Evolutionary conservation across 345 rosid species (phyloP), one percentile per base, ranked within the genome.

Genomic region (Sapria himalayana): DNA sequence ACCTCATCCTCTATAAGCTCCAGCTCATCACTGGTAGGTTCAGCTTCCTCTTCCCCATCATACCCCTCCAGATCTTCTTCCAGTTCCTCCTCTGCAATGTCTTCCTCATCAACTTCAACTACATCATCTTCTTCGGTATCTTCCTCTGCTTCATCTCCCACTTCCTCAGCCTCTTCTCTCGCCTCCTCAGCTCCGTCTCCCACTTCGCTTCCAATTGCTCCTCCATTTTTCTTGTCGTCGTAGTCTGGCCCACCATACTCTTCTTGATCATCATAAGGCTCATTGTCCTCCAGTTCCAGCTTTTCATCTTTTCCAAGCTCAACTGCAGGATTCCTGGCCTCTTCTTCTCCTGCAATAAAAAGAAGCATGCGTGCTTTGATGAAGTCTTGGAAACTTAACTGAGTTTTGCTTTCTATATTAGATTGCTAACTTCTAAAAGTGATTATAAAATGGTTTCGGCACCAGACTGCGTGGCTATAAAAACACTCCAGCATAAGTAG

Each of bases 241-340:
- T n/a, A n/a, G n/a, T n/a, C n/a, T 25, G 36, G 49, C 32, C 51
- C 51, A 6, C 51, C 55, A 43, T 47, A 42, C 33, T 59, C 64
- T 48, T 59, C 64, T 16, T 40, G 46, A 41, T 81, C 93, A 54
- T 61, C 76, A 42, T 71, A 79, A 37, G 74, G 59, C 25, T 81
- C 93, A 41, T 81, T 72, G 65, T 70, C 93, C 63, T 81, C 89
- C 57, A 81, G 65, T 45, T 81, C 89, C 54, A 77, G 67, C 15
- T 73, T 58, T 57, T 77, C 93, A 65, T 81, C 78, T 32, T 72
- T 74, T 45, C 63, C 81, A 59, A 65, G 72, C 37, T 74, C 84
- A 21, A 76, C 86, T 34, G 63, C 69, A 55, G 69, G 35, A 27
- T 72, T 78, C 65, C 73, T 76, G 32, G 46, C 41, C 25, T 60